A percentile compares a stretch with the other conserved stretches of the same genome.
Evolutionary conservation across 208 protist genomes (phyloP).

Genomic region (Trypanosoma cruzi): DNA sequence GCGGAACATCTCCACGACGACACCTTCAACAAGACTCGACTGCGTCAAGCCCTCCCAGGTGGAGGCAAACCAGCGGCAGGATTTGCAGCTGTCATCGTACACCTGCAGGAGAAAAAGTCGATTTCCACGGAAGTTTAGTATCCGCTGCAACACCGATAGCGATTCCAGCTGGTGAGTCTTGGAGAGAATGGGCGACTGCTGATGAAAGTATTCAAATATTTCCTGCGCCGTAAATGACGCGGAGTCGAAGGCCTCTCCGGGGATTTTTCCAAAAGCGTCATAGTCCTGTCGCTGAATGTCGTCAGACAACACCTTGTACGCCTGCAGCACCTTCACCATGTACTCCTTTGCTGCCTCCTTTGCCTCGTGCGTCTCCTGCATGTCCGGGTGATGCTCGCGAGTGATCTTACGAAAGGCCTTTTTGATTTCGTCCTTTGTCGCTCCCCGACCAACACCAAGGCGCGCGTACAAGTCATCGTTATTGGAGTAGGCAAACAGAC

Average conservation of each 20-base stretch:
- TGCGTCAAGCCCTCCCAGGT: slow-evolving; percentile 76
- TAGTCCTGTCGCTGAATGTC: slow-evolving; percentile 66
- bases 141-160: slow-evolving; percentile 38
- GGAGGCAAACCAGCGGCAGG: slow-evolving; percentile 56
- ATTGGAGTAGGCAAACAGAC: slow-evolving; percentile 11
- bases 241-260: slow-evolving; percentile 58
- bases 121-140: slow-evolving; percentile 64
- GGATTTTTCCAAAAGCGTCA: slow-evolving; percentile 69
- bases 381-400: slow-evolving; percentile 84
- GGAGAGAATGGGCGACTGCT: slow-evolving; percentile 77
- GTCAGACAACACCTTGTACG: slow-evolving; percentile 82
- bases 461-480: slow-evolving; percentile 67
- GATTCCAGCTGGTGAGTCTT: slow-evolving; percentile 58
- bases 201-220: slow-evolving; percentile 75
- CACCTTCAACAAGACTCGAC: slow-evolving; percentile 55
- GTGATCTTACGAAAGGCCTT: slow-evolving; percentile 78
- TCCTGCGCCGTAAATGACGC: slow-evolving; percentile 53
- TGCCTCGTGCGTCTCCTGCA: slow-evolving; percentile 82
- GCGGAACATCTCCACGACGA: slow-evolving; percentile 77
- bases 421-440: slow-evolving; percentile 71
- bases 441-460: slow-evolving; percentile 52
- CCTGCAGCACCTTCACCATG: slow-evolving; percentile 82
- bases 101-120: slow-evolving; percentile 75
- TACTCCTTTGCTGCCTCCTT: slow-evolving; percentile 85
- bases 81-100: slow-evolving; percentile 67